Percentiles rank a stretch among this genome's conserved stretches.
Evolutionary conservation across 345 rosid species (phyloP).

Genomic region (Eucalyptus cloeziana): DNA sequence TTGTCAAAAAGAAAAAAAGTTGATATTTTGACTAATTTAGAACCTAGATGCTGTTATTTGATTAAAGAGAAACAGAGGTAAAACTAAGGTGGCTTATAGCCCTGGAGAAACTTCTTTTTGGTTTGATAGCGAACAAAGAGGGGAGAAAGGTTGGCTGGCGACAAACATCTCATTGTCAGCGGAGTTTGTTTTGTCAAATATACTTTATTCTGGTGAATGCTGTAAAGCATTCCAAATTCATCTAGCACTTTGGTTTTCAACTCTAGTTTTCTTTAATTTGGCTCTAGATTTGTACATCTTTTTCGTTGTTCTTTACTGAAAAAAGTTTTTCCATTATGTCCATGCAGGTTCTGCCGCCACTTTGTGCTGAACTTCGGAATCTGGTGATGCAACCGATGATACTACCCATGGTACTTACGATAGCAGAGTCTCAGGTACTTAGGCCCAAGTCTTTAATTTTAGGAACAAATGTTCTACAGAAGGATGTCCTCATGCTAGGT

Average conservation of each 20-base stretch:
- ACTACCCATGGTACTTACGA: slow-evolving; percentile 92
- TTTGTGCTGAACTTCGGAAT: slow-evolving; percentile 97
- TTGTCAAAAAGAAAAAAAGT: not conserved
- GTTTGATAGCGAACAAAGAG: not conserved
- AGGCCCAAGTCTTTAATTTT: not conserved
- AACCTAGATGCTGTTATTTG: not conserved
- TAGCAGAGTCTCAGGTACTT: slow-evolving; percentile 90
- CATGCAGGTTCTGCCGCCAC: slow-evolving; percentile 90
- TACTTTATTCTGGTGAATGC: not conserved
- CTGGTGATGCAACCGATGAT: slow-evolving; percentile 94
- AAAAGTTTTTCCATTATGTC: not conserved
- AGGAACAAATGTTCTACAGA: not conserved
- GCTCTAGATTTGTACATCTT: not conserved
- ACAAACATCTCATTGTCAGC: not conserved
- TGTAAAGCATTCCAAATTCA: not conserved
- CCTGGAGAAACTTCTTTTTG: not conserved
- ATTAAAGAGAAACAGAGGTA: not conserved
- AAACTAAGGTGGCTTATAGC: not conserved
- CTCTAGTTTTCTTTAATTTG: not conserved
- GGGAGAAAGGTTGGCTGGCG: not conserved
- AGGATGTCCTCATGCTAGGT: not conserved
- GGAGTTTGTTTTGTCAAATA: not conserved
- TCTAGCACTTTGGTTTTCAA: not conserved
- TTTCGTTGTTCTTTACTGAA: not conserved
- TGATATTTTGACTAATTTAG: not conserved